Evolutionary conservation across 108 stramenopile species (phyloP), one percentile per base, ranked within the genome.

Genomic region (Parmales sp.): DNA sequence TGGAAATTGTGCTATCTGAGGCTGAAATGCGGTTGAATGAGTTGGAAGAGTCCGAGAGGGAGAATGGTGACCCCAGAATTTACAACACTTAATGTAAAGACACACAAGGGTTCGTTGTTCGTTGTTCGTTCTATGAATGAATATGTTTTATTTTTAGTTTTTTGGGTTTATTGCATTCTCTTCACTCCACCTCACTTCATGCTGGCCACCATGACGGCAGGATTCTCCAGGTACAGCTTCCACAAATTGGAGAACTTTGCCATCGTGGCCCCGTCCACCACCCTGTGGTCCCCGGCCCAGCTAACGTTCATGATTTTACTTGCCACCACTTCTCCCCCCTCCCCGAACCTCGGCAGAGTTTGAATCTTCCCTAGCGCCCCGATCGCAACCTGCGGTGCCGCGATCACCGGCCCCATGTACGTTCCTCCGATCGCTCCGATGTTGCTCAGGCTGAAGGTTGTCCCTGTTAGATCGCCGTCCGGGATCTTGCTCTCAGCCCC

Each of bases 371-470:
- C 98, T 51, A 99, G 71, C 11, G 98, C 98, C 37, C 95, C 98
- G 71, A 99, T 96, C 51, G 90, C 94, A 1, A 97, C 91, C 64
- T 95, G 90, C 16, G 97, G 97, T 44, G 85, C 77, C 0, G 86
- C 75, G 6, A 98, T 82, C 37, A 96, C 82, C 9, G 97, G 95
- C 29, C 76, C 78, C 86, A 94, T 93, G 78, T 90, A 94, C 2
- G 92, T 94, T 4, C 97, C 97, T 18, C 95, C 95, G 68, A 98
- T 91, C 39, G 90, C 88, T n/a, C 98, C 98, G 71, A 99, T 96
- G 74, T 99, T 99, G 64, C 82, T 84, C 38, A 99, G 69, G 37
- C 93, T 90, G 76, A 97, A 94, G 44, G 96, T 97, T 18, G 88
- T 79, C 64, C 83, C 81, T 44, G 68, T 64, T 43, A 97, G 79